Percentiles rank a stretch among this genome's conserved stretches.
Evolutionary conservation across 352 stramenopile genomes (phyloP).

Genomic region (Aphanomyces euteiches): DNA sequence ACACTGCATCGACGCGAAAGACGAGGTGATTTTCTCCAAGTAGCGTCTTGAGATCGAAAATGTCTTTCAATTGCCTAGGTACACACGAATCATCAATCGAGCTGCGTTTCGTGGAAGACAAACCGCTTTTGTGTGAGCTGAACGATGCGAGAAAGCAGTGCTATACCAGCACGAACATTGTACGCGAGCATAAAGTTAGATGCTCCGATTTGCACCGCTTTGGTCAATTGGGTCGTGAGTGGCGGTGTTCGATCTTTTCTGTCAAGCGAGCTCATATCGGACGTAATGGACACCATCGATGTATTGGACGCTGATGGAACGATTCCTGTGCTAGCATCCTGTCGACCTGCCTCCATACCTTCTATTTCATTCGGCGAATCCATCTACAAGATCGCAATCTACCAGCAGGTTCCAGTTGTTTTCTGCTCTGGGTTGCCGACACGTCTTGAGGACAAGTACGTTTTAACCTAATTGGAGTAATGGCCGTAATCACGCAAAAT

Average conservation of each 20-base stretch:
- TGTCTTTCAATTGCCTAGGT: slow-evolving; percentile 46
- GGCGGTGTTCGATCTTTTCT: slow-evolving; percentile 2
- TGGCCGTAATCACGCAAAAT: too few relatives aligned
- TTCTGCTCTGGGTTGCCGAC: too few relatives aligned
- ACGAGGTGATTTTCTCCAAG: slow-evolving; percentile 70
- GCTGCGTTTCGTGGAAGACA: not conserved
- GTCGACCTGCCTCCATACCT: too few relatives aligned
- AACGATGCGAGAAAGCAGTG: slow-evolving; percentile 63
- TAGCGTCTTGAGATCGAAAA: slow-evolving; percentile 55
- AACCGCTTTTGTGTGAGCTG: slow-evolving; percentile 53
- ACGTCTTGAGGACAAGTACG: too few relatives aligned
- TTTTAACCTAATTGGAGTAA: too few relatives aligned
- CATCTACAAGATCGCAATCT: too few relatives aligned
- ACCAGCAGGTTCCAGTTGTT: too few relatives aligned
- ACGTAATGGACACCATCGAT: slow-evolving; percentile 19
- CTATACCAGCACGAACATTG: slow-evolving; percentile 80
- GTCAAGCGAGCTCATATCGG: slow-evolving; percentile 6
- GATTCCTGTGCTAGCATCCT: not conserved
- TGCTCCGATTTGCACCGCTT: slow-evolving; percentile 38
- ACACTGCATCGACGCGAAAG: slow-evolving; percentile 82
- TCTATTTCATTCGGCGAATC: too few relatives aligned
- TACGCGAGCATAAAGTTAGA: slow-evolving; percentile 85
- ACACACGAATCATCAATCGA: too few relatives aligned
- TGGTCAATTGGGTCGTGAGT: slow-evolving; percentile 6
- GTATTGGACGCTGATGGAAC: slow-evolving; percentile 6